Conservation (phyloP, 106 monocot genomes). For the Gastrodia elata region DNA sequence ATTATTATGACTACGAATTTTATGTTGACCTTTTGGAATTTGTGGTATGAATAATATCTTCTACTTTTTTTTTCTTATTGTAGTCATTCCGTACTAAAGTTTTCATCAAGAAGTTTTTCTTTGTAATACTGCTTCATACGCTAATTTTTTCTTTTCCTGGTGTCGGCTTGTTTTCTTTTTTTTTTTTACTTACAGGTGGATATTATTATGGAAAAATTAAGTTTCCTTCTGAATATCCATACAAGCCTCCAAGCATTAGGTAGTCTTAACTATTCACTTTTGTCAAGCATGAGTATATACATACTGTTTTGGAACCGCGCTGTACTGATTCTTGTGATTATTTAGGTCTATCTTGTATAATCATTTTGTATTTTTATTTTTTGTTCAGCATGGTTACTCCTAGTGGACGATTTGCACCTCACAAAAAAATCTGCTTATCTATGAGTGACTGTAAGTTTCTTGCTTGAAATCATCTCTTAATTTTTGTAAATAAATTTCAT, state of each 20-base stretch:
- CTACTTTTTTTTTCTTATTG: neutral
- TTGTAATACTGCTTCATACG: neutral
- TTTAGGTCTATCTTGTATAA: neutral
- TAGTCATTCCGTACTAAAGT: neutral
- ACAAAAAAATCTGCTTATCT: slow-evolving; percentile 74
- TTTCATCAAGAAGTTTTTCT: slow-evolving; percentile 1
- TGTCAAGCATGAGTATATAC: neutral
- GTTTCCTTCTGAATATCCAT: slow-evolving; percentile 95
- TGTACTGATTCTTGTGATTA: neutral
- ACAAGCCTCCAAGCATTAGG: slow-evolving; percentile 98
- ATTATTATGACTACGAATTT: neutral
- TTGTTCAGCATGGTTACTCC: slow-evolving; percentile 85
- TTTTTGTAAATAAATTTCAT: slow-evolving; percentile 5
- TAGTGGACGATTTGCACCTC: slow-evolving; percentile 89
- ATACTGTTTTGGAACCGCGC: neutral
- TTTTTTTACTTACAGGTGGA: slow-evolving; percentile 48
- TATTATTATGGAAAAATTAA: slow-evolving; percentile 97
- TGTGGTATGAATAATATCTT: neutral
- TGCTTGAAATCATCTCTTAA: neutral
- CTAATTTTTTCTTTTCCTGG: neutral
- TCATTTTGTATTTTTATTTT: slow-evolving; percentile 7
- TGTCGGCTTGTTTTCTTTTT: slow-evolving; percentile 1
- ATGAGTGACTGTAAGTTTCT: slow-evolving; percentile 75
- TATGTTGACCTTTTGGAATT: neutral
- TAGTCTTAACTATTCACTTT: slow-evolving; percentile 14